Percentiles rank a stretch among this genome's conserved stretches.
Evolutionary conservation across 2,329 filamentous ascomycete species (phyloP).

Genomic region (Rhexocercosporidium sp.): DNA sequence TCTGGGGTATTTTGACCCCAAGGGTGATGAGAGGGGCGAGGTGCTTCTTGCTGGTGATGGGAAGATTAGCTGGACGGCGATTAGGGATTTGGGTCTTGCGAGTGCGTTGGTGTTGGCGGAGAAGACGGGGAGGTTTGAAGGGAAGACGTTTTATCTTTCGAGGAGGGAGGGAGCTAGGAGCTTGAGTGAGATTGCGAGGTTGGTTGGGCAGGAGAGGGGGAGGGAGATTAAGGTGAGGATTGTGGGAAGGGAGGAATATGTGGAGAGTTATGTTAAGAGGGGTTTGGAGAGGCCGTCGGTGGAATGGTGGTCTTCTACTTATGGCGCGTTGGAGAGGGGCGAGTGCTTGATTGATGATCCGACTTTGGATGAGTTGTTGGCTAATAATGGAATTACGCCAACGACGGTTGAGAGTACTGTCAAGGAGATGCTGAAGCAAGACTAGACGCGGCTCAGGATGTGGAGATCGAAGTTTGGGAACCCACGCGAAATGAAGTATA

Average conservation of each 20-base stretch:
- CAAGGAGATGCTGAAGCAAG: conserved; percentile 23
- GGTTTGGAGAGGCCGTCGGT: conserved; percentile 27
- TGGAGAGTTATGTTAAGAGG: conserved; percentile 29
- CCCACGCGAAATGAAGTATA: not conserved
- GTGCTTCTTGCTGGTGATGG: conserved; percentile 38
- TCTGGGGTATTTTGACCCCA: conserved; percentile 30
- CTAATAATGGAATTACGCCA: conserved; percentile 16
- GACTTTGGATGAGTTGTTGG: conserved; percentile 31
- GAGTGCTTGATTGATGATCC: conserved; percentile 34
- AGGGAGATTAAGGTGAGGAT: conserved; percentile 25
- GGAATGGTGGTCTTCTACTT: conserved; percentile 35
- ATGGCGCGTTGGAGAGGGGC: conserved; percentile 28
- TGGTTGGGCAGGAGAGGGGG: conserved; percentile 25
- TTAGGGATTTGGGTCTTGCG: conserved; percentile 34
- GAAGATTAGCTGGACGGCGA: conserved; percentile 33
- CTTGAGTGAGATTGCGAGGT: conserved; percentile 30
- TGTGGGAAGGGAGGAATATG: conserved; percentile 31
- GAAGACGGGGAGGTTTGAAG: conserved; percentile 22
- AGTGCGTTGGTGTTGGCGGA: conserved; percentile 33
- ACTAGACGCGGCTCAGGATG: not conserved
- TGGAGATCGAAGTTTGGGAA: not conserved
- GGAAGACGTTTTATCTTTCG: conserved; percentile 31
- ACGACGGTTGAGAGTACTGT: conserved; percentile 30
- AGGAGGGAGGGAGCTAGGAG: conserved; percentile 12
- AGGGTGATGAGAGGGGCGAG: conserved; percentile 30